Evolutionary conservation across 371 early-diverging fungal genomes (phyloP), one percentile per base, ranked within the genome.

Genomic region (Rhizopus delemar): DNA sequence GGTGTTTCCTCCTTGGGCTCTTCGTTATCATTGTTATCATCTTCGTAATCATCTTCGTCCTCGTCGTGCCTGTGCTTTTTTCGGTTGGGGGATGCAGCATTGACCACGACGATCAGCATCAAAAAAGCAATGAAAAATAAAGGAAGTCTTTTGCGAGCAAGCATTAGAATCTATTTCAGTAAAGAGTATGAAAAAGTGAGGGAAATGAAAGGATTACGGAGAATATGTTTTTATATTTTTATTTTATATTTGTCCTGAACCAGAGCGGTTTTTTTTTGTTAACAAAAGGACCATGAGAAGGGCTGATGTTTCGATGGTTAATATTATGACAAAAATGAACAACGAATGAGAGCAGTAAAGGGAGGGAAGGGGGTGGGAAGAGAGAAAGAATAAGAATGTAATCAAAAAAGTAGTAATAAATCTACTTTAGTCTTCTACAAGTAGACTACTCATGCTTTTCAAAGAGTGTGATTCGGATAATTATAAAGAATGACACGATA

Each of bases 51-150:
- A n/a, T 45, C 34, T 15, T 57, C 46, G 9, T 51, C 41, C n/a
- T 61, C 36, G 8, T 55, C 29, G 33, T 59, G 7, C 6, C 15
- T 39, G 11, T 49, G 33, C 31, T 49, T 49, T 3, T 29, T 49
- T 29, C 7, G 11, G 9, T 39, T 39, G 34, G 29, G n/a, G 48
- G 48, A 41, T 38, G 15, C 53, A 28, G 41, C 38, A 29, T 51
- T 57, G 4, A 57, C 28, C 0, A 63, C 36, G 8, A 46, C 53
- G 2, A 57, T 9, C n/a, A 57, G 3, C 9, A 63, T 28, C 22
- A 63, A n/a, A 5, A 63, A 46, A 9, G 58, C 39, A 3, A 63
- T 51, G 53, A 57, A 57, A 15, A 46, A 28, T 8, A 57, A 57
- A 12, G 53, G 32, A 57, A 63, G 32, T 41, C 41, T 46, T 39